Conservation (phyloP, 2,329 filamentous ascomycete species). For the Aspergillus jensenii region DNA sequence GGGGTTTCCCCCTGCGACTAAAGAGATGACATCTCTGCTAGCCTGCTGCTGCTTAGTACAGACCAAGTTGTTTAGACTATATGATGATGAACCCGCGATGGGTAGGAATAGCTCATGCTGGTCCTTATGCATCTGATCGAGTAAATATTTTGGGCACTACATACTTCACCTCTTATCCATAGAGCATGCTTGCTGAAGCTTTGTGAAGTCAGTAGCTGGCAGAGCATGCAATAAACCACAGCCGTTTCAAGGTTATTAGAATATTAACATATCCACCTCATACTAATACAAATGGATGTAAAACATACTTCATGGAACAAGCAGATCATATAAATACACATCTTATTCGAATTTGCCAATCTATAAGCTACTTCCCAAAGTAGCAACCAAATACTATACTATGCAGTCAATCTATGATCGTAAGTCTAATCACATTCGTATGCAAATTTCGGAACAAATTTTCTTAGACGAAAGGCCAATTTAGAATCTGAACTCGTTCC, state of each 20-base stretch:
- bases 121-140: background rate
- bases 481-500: background rate
- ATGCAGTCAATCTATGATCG: slow-evolving; percentile 11
- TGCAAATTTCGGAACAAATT: background rate
- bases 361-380: background rate
- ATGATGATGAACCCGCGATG: background rate
- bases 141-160: background rate
- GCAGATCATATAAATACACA: background rate
- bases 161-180: background rate
- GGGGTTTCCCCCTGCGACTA: background rate
- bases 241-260: too few species aligned
- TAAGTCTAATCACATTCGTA: slow-evolving; percentile 4
- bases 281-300: background rate
- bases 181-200: background rate
- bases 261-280: too few species aligned
- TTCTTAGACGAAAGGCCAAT: background rate
- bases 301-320: background rate
- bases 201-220: background rate
- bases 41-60: background rate
- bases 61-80: background rate
- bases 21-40: background rate
- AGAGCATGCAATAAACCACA: background rate
- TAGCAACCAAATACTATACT: slow-evolving; percentile 3
- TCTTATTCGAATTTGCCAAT: background rate
- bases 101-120: background rate